Percentiles rank a stretch among this genome's conserved stretches.
phyloP scores from a whole-genome alignment of 345 rosid species.

The Heritiera littoralis region DNA sequence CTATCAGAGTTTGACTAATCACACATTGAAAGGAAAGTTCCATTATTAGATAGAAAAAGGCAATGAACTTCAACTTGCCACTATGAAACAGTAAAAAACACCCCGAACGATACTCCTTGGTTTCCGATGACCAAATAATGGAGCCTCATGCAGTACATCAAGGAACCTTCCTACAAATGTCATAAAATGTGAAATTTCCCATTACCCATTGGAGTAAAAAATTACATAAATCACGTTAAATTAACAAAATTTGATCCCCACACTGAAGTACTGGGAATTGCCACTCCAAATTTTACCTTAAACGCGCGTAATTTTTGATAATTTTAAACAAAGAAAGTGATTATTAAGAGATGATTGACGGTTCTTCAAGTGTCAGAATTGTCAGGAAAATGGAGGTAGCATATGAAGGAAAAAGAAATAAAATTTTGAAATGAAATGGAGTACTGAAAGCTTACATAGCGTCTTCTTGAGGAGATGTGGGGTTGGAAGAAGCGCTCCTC shows the following conservation, averaged over 20 bases:
- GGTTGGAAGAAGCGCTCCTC: constrained; percentile 48
- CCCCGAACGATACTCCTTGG: constrained; percentile 75
- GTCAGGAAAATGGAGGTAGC: background rate
- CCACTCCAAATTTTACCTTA: no score
- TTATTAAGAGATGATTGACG: background rate
- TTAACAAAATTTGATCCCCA: background rate
- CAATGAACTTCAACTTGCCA: constrained; percentile 52
- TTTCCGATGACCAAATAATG: constrained; percentile 89
- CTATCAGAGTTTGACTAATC: constrained; percentile 12
- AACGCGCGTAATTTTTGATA: no score
- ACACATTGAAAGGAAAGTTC: constrained; percentile 1
- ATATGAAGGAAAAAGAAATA: background rate
- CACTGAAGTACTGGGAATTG: background rate
- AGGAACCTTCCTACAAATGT: constrained; percentile 68
- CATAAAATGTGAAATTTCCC: constrained; percentile 7
- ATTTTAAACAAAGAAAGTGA: background rate
- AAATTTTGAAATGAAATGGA: background rate
- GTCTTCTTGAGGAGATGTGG: constrained; percentile 54
- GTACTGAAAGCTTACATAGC: constrained; percentile 46
- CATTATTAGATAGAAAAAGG: background rate
- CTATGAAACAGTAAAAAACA: constrained; percentile 57
- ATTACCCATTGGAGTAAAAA: background rate
- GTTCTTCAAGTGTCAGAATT: background rate
- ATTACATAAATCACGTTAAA: background rate
- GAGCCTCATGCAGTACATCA: constrained; percentile 92